These are phyloP conservation scores for Hymenotorrendiella dingleyae DNA, from an alignment of 2,329 filamentous ascomycete genomes.

Conservation along the genomic window DNA sequence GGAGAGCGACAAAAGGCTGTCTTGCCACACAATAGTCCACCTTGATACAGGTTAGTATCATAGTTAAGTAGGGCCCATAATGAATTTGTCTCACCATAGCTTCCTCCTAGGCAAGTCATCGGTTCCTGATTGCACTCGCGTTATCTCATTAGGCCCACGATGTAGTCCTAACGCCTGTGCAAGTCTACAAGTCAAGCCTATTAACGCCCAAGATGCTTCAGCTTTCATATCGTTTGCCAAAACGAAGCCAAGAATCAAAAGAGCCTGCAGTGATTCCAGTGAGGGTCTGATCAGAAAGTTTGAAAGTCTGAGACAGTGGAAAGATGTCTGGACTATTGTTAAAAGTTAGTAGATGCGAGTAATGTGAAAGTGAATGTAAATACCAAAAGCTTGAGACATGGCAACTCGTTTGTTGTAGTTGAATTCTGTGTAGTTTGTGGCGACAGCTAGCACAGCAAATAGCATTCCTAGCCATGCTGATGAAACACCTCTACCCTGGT, in stretches of 20 bases:
- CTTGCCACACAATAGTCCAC: constrained; percentile 62
- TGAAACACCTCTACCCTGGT: constrained; percentile 37
- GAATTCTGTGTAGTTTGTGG: constrained; percentile 61
- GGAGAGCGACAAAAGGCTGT: constrained; percentile 58
- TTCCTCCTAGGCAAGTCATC: constrained; percentile 26
- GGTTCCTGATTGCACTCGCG: constrained; percentile 14
- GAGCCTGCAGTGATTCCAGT: constrained; percentile 58
- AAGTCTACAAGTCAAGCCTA: constrained; percentile 58
- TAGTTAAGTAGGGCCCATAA: neutral
- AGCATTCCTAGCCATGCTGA: constrained; percentile 62
- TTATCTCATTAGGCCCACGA: constrained; percentile 26
- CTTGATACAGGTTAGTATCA: constrained; percentile 29
- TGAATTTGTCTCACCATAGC: constrained; percentile 23
- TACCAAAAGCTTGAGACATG: constrained; percentile 44
- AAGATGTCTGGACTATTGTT: constrained; percentile 37
- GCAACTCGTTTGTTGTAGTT: constrained; percentile 40
- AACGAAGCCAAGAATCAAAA: constrained; percentile 57
- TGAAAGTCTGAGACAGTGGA: constrained; percentile 57
- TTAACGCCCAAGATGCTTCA: constrained; percentile 60
- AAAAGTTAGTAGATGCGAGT: neutral
- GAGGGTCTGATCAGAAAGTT: constrained; percentile 60
- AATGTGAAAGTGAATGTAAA: neutral
- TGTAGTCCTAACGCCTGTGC: constrained; percentile 60
- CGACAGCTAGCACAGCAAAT: constrained; percentile 59
- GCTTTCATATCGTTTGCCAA: constrained; percentile 65